Evolutionary conservation across 495 filamentous ascomycete species (phyloP).

Genomic region (Ramalina intermedia): DNA sequence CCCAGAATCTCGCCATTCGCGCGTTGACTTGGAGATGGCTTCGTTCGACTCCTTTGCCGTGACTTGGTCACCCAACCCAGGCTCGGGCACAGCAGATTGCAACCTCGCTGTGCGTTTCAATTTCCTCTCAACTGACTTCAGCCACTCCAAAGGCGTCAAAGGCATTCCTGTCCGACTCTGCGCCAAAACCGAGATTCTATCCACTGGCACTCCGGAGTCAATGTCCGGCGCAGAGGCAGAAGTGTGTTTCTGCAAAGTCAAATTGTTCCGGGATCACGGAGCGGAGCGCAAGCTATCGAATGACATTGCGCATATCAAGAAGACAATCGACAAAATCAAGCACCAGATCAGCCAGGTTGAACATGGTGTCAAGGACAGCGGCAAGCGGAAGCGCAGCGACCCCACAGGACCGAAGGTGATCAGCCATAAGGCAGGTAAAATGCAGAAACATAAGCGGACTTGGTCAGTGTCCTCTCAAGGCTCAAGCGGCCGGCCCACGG

Average conservation of each 20-base stretch:
- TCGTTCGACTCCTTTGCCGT: conserved; percentile 91
- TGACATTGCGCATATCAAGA: conserved; percentile 82
- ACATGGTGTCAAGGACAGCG: conserved; percentile 73
- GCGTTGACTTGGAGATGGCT: conserved; percentile 62
- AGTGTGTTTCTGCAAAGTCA: conserved; percentile 87
- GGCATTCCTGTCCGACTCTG: conserved; percentile 87
- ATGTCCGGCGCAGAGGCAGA: conserved; percentile 36
- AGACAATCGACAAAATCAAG: conserved; percentile 86
- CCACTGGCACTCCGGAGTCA: conserved; percentile 24
- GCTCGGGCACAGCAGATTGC: conserved; percentile 48
- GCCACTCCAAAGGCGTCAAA: conserved; percentile 94
- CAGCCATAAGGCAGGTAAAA: conserved; percentile 51
- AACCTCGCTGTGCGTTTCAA: conserved; percentile 86
- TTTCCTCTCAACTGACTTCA: conserved; percentile 96
- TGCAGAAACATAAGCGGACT: conserved; percentile 78
- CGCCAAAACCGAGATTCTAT: conserved; percentile 63
- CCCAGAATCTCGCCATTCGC: conserved; percentile 49
- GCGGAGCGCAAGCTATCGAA: conserved; percentile 92
- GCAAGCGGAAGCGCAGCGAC: conserved; percentile 60
- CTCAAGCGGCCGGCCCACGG: conserved; percentile 46
- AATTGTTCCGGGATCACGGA: conserved; percentile 91
- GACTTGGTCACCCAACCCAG: conserved; percentile 60
- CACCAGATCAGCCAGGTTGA: conserved; percentile 83
- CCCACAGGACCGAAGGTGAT: conserved; percentile 38
- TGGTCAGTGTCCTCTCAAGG: conserved; percentile 92